Base-by-base conservation (phyloP, 352 stramenopile species). In the Phytophthora vignae region DNA sequence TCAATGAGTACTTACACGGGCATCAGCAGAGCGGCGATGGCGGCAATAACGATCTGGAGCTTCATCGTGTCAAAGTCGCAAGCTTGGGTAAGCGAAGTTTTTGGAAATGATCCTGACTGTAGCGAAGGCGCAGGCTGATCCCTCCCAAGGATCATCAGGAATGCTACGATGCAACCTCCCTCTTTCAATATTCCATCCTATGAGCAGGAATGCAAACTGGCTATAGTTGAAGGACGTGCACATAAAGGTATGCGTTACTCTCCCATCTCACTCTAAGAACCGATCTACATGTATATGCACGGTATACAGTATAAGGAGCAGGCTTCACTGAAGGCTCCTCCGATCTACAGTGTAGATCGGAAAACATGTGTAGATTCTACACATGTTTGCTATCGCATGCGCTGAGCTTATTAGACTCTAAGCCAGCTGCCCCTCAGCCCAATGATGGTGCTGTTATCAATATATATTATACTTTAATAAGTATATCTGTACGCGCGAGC, bases 41-140 rank as follows among this genome's bases (percentile, higher is more conserved):
- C 46, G 11, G 21, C 46, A 54, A 54, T 54, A 54, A 54, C 46
- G 46, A 54, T 29, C 46, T 54, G 46, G 19, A 54, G n/a, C 46
- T 54, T 54, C 46, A 54, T 54, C 46, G n/a, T 54, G 19, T 54
- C n/a, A n/a, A 17, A 29, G 46, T 25, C 46, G 46, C 46, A 31
- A 31, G n/a, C 11, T 54, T 19, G 19, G 46, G 19, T 29, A 10
- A 9, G 46, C 31, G 46, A 14, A 54, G 46, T 54, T 54, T 54
- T 54, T 21, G 8, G 8, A 9, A 49, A 49, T 49, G 42, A 49
- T 5, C 42, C 42, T 49, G 42, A 21, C 42, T 49, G 42, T 21
- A 49, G 42, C 38, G 38, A 44, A 44, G 38, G 38, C 15, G 22
- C 15, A 44, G 38, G 38, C 38, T 44, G 38, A 44, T 11, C 38